phyloP scores from a whole-genome alignment of 306 rosid species.

The Benincasa hispida region DNA sequence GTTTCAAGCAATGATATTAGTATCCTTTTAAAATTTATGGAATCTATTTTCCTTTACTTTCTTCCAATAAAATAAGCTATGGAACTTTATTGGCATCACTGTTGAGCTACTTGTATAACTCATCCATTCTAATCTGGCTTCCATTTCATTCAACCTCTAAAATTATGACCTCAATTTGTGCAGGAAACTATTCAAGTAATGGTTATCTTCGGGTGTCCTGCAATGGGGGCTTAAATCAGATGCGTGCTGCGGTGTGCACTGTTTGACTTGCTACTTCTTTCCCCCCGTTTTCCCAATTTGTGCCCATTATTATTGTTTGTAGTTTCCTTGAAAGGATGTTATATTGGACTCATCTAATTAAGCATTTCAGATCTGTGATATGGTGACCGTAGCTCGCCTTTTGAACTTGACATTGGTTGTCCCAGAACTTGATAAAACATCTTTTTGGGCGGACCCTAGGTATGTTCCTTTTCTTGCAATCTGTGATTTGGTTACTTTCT shows the following conservation, averaged over 20 bases:
- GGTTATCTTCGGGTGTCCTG: constrained; percentile 96
- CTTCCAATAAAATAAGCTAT: background rate
- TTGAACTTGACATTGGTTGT: constrained; percentile 92
- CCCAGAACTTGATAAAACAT: constrained; percentile 93
- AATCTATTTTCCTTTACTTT: background rate
- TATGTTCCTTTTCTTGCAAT: constrained; percentile 18
- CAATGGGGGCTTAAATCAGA: constrained; percentile 98
- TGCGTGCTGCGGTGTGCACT: constrained; percentile 96
- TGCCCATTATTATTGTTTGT: background rate
- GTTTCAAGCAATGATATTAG: background rate
- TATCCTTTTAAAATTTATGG: background rate
- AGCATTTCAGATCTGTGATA: constrained; percentile 85
- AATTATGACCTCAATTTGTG: constrained; percentile 15
- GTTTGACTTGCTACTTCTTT: background rate
- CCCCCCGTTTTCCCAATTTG: constrained; percentile 7
- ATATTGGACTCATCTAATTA: constrained; percentile 18
- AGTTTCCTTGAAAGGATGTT: constrained; percentile 4
- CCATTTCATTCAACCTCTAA: background rate
- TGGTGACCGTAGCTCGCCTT: constrained; percentile 90
- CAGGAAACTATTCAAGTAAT: constrained; percentile 94
- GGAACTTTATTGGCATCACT: background rate
- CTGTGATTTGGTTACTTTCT: constrained; percentile 5
- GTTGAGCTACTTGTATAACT: background rate
- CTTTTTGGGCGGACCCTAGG: constrained; percentile 99
- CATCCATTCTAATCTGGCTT: background rate